These are phyloP conservation scores for Rhizophlyctis rosea DNA, from an alignment of 192 early-diverging fungal genomes.

Conservation along the genomic window DNA sequence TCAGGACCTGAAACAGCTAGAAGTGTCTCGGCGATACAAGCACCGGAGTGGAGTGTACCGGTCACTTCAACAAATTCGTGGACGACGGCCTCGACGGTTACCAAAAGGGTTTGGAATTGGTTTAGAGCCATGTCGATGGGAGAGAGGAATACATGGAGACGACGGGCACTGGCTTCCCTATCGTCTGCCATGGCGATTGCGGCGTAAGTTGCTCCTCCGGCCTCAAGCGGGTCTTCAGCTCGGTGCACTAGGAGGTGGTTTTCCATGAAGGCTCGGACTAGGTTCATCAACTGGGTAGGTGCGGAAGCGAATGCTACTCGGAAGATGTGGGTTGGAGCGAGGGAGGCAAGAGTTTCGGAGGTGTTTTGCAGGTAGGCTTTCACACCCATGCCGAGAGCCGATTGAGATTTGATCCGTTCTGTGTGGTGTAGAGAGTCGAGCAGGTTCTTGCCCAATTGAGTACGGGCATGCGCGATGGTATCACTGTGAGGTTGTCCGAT, in stretches of 20 bases:
- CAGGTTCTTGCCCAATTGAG: background rate
- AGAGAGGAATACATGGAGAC: slow-evolving; percentile 13
- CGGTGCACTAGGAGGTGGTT: slow-evolving; percentile 4
- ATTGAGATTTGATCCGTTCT: background rate
- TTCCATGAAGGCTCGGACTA: background rate
- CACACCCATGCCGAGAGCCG: background rate
- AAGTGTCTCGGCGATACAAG: slow-evolving; percentile 29
- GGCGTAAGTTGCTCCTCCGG: slow-evolving; percentile 9
- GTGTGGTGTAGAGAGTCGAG: background rate
- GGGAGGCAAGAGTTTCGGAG: background rate
- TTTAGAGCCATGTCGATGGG: background rate
- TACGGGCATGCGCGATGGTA: background rate
- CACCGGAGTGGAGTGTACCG: slow-evolving; percentile 24
- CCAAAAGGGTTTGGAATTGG: slow-evolving; percentile 3
- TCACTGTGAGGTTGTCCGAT: slow-evolving; percentile 20
- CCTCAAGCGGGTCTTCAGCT: background rate
- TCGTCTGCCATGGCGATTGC: no score
- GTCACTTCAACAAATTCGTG: slow-evolving; percentile 26
- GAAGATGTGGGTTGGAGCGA: slow-evolving; percentile 14
- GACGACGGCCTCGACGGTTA: slow-evolving; percentile 15
- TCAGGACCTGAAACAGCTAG: slow-evolving; percentile 4
- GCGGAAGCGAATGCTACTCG: slow-evolving; percentile 12
- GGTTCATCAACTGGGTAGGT: background rate
- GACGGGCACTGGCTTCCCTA: background rate
- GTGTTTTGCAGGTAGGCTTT: background rate